These are phyloP conservation scores for Phanerochaete carnosa DNA, from an alignment of 768 basidiomycete genomes.

Conservation along the genomic window DNA sequence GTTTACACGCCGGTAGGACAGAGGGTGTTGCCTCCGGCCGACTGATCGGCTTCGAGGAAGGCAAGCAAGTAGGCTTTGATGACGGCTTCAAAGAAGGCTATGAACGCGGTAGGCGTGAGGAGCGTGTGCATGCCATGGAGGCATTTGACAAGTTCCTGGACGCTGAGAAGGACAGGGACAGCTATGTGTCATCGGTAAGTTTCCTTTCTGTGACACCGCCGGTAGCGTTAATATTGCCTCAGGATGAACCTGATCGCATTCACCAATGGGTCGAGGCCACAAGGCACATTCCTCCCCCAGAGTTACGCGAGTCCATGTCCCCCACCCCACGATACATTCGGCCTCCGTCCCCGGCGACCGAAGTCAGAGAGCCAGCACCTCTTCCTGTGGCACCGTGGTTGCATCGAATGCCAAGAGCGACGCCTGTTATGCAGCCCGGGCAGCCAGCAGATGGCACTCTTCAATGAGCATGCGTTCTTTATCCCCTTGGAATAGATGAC, in stretches of 20 bases:
- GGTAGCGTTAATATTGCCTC: neutral
- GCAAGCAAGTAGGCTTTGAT: conserved; percentile 31
- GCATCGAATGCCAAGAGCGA: conserved; percentile 9
- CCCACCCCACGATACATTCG: conserved; percentile 4
- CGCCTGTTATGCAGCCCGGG: neutral
- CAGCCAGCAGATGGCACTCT: neutral
- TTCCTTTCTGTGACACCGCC: neutral
- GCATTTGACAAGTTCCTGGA: conserved; percentile 57
- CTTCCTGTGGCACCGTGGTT: conserved; percentile 6
- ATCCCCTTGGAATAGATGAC: neutral
- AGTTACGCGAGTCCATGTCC: neutral
- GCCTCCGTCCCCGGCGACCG: neutral
- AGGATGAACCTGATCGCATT: conserved; percentile 11
- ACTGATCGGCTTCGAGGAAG: conserved; percentile 27
- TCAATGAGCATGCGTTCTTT: neutral
- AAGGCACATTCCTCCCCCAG: neutral
- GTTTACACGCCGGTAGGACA: conserved; percentile 32
- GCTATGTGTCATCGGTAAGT: conserved; percentile 4
- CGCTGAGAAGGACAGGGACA: conserved; percentile 34
- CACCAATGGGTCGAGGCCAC: conserved; percentile 14
- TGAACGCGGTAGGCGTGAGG: conserved; percentile 41
- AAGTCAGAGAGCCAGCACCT: conserved; percentile 2
- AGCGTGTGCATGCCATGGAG: conserved; percentile 49
- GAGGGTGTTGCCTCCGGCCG: conserved; percentile 26
- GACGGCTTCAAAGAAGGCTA: conserved; percentile 36